Conservation (phyloP, 2,329 filamentous ascomycete species). For the Elsinoe fawcettii region DNA sequence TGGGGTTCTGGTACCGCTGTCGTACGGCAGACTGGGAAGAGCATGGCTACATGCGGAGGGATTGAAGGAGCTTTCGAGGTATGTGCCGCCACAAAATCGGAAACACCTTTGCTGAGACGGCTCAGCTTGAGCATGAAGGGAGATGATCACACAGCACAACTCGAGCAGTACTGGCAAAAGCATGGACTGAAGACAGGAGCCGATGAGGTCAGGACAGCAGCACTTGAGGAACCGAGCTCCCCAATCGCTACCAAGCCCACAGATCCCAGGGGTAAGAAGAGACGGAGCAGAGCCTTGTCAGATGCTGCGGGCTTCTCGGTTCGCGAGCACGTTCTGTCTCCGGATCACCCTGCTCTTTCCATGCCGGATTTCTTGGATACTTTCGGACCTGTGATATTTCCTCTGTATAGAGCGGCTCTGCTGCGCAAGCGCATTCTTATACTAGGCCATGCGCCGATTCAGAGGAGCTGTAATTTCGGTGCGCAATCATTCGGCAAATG, state of each 20-base stretch:
- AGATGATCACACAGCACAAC: slow-evolving; percentile 50
- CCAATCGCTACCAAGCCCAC: background rate
- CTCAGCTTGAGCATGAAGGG: slow-evolving; percentile 54
- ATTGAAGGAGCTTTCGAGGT: slow-evolving; percentile 68
- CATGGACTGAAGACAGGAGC: slow-evolving; percentile 33
- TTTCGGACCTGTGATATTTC: slow-evolving; percentile 88
- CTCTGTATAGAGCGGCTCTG: slow-evolving; percentile 78
- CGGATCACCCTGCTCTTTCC: slow-evolving; percentile 79
- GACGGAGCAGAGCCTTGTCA: slow-evolving; percentile 42
- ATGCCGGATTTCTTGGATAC: slow-evolving; percentile 67
- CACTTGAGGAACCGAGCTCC: slow-evolving; percentile 20
- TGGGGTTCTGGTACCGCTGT: slow-evolving; percentile 77
- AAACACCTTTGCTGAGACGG: background rate
- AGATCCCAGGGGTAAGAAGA: slow-evolving; percentile 52
- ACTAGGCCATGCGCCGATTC: slow-evolving; percentile 76
- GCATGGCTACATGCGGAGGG: slow-evolving; percentile 79
- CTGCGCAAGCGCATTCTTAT: slow-evolving; percentile 83
- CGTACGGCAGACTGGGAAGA: slow-evolving; percentile 74
- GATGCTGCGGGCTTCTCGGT: slow-evolving; percentile 52
- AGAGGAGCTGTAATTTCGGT: slow-evolving; percentile 85
- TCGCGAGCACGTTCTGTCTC: slow-evolving; percentile 59
- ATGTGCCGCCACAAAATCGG: slow-evolving; percentile 23
- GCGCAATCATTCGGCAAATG: slow-evolving; percentile 22
- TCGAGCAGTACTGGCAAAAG: slow-evolving; percentile 76
- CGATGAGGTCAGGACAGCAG: slow-evolving; percentile 20